A percentile compares a stretch with the other conserved stretches of the same genome.
These are phyloP conservation scores for Cyberlindnera bimundalis DNA, from an alignment of 805 yeast genomes.

Conservation along the genomic window DNA sequence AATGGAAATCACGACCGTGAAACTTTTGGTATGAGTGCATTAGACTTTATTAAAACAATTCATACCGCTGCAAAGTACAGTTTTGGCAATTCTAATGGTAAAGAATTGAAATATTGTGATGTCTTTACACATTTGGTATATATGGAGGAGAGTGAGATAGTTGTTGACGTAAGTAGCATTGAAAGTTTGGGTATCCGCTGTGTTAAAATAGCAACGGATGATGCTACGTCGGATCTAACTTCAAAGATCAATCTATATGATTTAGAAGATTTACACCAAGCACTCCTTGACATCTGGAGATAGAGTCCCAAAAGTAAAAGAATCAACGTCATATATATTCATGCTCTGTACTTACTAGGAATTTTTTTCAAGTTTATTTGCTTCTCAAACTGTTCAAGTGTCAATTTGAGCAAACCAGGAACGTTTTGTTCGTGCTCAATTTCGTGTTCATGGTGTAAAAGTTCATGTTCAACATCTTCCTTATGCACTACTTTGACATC, in stretches of 20 bases:
- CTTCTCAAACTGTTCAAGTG: conserved; percentile 37
- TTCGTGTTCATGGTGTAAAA: conserved; percentile 49
- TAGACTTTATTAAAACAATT: conserved; percentile 54
- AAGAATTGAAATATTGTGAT: conserved; percentile 35
- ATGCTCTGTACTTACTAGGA: conserved; percentile 34
- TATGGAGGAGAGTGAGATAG: conserved; percentile 46
- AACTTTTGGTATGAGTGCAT: conserved; percentile 62
- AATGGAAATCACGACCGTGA: conserved; percentile 82
- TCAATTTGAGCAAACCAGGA: conserved; percentile 34
- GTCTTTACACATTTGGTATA: conserved; percentile 65
- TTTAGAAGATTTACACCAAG: conserved; percentile 36
- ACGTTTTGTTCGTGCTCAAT: conserved; percentile 78
- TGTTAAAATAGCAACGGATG: conserved; percentile 34
- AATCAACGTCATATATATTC: background rate
- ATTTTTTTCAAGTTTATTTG: conserved; percentile 35
- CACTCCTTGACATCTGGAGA: conserved; percentile 18
- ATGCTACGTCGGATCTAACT: conserved; percentile 19
- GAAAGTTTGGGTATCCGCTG: conserved; percentile 45
- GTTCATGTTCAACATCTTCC: conserved; percentile 72
- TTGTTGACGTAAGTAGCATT: conserved; percentile 42
- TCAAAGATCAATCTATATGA: conserved; percentile 35
- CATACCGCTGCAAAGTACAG: conserved; percentile 56
- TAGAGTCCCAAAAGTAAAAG: background rate
- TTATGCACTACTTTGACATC: conserved; percentile 76
- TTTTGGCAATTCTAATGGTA: conserved; percentile 11